Conservation (phyloP, 2,329 filamentous ascomycete species). For the Pyrenophora teres region DNA sequence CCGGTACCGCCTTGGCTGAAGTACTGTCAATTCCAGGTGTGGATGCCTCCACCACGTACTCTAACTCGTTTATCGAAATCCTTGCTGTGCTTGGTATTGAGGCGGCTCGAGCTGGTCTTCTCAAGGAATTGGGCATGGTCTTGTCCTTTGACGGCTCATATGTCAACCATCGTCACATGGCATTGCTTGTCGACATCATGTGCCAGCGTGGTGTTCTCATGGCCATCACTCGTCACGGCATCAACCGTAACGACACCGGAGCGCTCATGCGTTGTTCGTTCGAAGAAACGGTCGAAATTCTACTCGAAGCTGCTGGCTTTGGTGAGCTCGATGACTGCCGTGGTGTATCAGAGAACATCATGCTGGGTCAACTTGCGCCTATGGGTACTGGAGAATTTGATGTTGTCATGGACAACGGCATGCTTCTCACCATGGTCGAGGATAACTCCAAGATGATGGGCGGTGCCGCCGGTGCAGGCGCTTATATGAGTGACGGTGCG, state of each 20-base stretch:
- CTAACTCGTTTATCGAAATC: conserved; percentile 94
- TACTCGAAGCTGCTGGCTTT: conserved; percentile 90
- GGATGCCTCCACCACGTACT: conserved; percentile 82
- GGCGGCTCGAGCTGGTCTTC: conserved; percentile 82
- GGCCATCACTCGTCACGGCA: conserved; percentile 96
- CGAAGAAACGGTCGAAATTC: conserved; percentile 97
- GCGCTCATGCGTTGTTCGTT: conserved; percentile 99
- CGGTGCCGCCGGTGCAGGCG: conserved; percentile 74
- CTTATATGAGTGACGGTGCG: conserved; percentile 74
- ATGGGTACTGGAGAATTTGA: conserved; percentile 98
- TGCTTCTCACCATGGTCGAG: conserved; percentile 92
- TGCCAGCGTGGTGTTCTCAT: conserved; percentile 92
- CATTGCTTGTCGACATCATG: conserved; percentile 96
- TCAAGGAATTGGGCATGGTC: conserved; percentile 88
- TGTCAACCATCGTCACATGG: conserved; percentile 97
- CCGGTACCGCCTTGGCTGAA: conserved; percentile 81
- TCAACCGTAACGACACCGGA: conserved; percentile 97
- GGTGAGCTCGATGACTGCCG: conserved; percentile 97
- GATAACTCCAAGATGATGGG: conserved; percentile 75
- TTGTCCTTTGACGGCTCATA: conserved; percentile 98
- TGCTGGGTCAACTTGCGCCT: conserved; percentile 94
- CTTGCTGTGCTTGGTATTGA: conserved; percentile 96
- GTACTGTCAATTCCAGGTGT: conserved; percentile 88
- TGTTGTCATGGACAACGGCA: conserved; percentile 87
- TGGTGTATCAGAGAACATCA: conserved; percentile 98